Evolutionary conservation across 2,329 filamentous ascomycete genomes (phyloP).

Genomic region (Aspergillus quadricinctus): DNA sequence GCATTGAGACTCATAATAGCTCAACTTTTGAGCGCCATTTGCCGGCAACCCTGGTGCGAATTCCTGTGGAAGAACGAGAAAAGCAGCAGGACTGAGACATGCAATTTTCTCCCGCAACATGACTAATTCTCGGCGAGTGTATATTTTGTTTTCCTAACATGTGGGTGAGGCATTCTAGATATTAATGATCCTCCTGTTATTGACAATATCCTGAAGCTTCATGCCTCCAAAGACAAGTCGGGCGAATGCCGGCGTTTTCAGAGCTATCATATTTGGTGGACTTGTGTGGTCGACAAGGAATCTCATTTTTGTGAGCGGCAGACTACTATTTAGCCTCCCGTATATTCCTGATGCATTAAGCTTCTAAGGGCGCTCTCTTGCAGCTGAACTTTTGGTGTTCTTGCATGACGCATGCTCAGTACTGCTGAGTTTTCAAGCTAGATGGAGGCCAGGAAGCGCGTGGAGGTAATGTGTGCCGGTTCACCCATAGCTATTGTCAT

Average conservation of each 20-base stretch:
- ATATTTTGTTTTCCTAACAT: background rate
- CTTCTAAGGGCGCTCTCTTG: background rate
- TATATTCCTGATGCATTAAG: background rate
- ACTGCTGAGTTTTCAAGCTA: background rate
- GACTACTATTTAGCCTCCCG: background rate
- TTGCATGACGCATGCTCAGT: background rate
- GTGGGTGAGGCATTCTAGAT: background rate
- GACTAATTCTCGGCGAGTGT: background rate
- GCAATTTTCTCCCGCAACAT: background rate
- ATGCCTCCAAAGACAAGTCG: background rate
- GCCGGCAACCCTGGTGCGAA: conserved; percentile 42
- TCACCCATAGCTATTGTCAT: background rate
- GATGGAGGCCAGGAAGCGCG: background rate
- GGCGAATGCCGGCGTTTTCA: background rate
- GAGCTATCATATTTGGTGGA: background rate
- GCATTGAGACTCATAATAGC: conserved; percentile 48
- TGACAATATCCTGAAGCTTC: background rate
- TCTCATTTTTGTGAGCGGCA: background rate
- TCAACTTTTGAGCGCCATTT: conserved; percentile 61
- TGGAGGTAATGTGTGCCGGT: background rate
- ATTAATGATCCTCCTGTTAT: background rate
- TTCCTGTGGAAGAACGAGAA: conserved; percentile 31
- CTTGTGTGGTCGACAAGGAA: background rate
- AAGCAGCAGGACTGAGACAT: background rate
- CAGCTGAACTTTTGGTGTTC: background rate